phyloP scores from a whole-genome alignment of 2,329 filamentous ascomycete species.

The Coniosporium tulheliwenetii region DNA sequence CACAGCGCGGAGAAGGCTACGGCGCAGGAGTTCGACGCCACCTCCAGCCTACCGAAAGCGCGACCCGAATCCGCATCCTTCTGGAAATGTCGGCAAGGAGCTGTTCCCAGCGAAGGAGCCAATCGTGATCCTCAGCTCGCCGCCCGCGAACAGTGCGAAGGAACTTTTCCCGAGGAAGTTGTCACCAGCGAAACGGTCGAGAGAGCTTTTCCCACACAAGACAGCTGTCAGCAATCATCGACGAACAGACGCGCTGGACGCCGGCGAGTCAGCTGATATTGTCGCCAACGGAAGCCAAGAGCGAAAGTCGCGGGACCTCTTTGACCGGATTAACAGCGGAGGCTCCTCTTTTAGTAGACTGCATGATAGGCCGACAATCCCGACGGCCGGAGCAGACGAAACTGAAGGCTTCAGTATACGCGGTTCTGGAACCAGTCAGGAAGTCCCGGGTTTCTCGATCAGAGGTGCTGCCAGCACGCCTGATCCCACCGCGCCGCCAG shows the following conservation, averaged over 20 bases:
- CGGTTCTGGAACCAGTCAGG: conserved; percentile 2
- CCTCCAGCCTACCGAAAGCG: conserved; percentile 5
- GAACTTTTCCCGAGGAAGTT: conserved; percentile 5
- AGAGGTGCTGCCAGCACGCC: conserved; percentile 4
- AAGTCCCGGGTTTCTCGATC: conserved; percentile 13
- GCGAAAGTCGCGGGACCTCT: not conserved
- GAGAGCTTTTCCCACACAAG: conserved; percentile 22
- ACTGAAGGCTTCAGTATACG: conserved; percentile 5
- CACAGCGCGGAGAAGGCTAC: conserved; percentile 19
- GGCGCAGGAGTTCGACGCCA: conserved; percentile 26
- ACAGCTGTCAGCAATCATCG: conserved; percentile 23
- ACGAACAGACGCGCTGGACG: conserved; percentile 25
- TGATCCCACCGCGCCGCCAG: conserved; percentile 1
- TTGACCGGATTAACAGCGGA: not conserved
- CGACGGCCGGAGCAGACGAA: not conserved
- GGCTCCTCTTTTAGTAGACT: not conserved
- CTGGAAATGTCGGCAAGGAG: conserved; percentile 17
- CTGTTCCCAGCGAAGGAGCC: conserved; percentile 18
- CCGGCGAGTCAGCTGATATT: conserved; percentile 5
- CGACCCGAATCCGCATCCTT: conserved; percentile 1
- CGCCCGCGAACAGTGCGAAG: conserved; percentile 2
- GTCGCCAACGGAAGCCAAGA: not conserved
- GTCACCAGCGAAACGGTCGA: conserved; percentile 3
- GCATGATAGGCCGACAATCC: not conserved
- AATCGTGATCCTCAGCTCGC: conserved; percentile 3